phyloP scores from a whole-genome alignment of 2,329 filamentous ascomycete species.

The Penicillium sp. region DNA sequence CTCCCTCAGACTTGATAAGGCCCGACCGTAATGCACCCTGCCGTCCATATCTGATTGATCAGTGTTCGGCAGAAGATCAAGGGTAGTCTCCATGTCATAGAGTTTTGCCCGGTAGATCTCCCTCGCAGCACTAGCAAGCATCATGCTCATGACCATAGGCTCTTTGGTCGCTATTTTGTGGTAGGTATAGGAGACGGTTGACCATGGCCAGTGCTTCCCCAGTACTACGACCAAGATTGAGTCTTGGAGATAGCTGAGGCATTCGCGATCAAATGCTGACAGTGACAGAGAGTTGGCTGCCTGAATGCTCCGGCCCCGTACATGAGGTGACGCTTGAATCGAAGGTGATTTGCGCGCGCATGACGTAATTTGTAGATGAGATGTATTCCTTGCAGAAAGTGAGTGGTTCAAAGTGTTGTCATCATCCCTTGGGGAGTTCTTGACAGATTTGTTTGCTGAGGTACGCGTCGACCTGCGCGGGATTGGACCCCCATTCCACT shows the following conservation, averaged over 20 bases:
- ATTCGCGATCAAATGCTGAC: slow-evolving; percentile 25
- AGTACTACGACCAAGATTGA: slow-evolving; percentile 28
- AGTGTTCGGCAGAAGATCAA: slow-evolving; percentile 1
- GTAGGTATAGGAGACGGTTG: slow-evolving; percentile 28
- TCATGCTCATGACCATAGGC: slow-evolving; percentile 34
- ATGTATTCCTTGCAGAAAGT: neutral
- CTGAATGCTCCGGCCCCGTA: slow-evolving; percentile 11
- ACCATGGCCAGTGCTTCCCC: slow-evolving; percentile 33
- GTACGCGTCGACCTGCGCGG: slow-evolving; percentile 13
- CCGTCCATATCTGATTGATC: slow-evolving; percentile 22
- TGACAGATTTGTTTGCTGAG: neutral
- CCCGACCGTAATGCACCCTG: slow-evolving; percentile 26
- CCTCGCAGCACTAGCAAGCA: slow-evolving; percentile 26
- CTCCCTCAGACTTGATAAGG: slow-evolving; percentile 25
- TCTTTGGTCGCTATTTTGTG: slow-evolving; percentile 27
- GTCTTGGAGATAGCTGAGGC: slow-evolving; percentile 24
- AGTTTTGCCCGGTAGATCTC: slow-evolving; percentile 23
- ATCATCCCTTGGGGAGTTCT: neutral
- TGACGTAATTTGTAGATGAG: neutral
- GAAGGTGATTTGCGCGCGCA: slow-evolving; percentile 4
- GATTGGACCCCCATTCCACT: slow-evolving; percentile 29
- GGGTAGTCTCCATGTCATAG: slow-evolving; percentile 14
- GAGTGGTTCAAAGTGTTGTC: neutral
- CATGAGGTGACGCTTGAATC: slow-evolving; percentile 4
- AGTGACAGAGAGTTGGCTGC: slow-evolving; percentile 26